Evolutionary conservation across 2,329 filamentous ascomycete genomes (phyloP).

Genomic region (Epichloe elymi): DNA sequence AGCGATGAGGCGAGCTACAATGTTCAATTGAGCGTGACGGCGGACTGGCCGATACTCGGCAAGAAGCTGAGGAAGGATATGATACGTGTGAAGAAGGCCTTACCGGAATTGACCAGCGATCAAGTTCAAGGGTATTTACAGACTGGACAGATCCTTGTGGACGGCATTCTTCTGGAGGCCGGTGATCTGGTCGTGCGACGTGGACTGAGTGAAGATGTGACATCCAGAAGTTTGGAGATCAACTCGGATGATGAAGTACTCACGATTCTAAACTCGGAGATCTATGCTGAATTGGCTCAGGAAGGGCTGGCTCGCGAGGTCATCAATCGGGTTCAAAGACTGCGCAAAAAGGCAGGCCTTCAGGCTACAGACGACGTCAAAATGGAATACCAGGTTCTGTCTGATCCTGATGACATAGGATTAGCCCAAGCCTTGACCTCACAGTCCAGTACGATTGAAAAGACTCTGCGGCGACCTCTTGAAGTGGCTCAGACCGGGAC

Average conservation of each 20-base stretch:
- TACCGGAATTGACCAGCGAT: conserved; percentile 65
- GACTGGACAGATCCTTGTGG: conserved; percentile 64
- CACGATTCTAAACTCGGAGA: conserved; percentile 71
- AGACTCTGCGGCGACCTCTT: conserved; percentile 62
- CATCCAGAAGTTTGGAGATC: conserved; percentile 64
- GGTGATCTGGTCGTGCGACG: conserved; percentile 71
- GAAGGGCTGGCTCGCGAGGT: conserved; percentile 87
- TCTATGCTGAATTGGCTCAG: conserved; percentile 74
- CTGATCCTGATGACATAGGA: conserved; percentile 66
- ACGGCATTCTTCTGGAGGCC: conserved; percentile 69
- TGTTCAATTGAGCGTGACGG: conserved; percentile 78
- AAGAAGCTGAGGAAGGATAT: conserved; percentile 98
- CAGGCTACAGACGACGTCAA: conserved; percentile 86
- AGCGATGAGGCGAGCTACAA: conserved; percentile 83
- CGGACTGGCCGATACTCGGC: conserved; percentile 87
- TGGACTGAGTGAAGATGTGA: conserved; percentile 58
- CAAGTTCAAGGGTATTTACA: conserved; percentile 69
- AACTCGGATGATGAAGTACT: conserved; percentile 85
- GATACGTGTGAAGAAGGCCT: conserved; percentile 77
- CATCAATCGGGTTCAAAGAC: conserved; percentile 80
- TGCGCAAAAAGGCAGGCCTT: conserved; percentile 90
- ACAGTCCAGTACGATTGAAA: conserved; percentile 58
- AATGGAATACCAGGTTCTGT: conserved; percentile 80
- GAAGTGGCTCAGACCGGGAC: conserved; percentile 30
- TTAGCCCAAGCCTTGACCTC: conserved; percentile 56